These are phyloP conservation scores for Urochloa ruziziensis DNA, from an alignment of 176 grass and related monocot genomes.

Conservation along the genomic window DNA sequence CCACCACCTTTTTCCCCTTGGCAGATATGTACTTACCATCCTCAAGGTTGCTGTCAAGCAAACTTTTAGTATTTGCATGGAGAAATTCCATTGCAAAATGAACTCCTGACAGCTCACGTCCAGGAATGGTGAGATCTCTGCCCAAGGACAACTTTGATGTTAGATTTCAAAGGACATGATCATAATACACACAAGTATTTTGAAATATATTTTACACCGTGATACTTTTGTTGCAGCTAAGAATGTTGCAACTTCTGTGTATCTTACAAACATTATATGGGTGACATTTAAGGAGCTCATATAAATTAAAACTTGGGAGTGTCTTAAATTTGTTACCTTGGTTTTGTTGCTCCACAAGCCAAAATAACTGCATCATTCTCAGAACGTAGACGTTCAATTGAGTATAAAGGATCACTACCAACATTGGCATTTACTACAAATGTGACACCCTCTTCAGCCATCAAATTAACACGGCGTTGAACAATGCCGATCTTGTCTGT, in stretches of 20 bases:
- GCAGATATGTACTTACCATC: slow-evolving; percentile 97
- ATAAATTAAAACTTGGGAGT: neutral
- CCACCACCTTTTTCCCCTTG: slow-evolving; percentile 94
- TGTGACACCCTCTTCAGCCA: slow-evolving; percentile 84
- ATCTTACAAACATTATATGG: neutral
- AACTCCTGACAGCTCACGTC: slow-evolving; percentile 74
- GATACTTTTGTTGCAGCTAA: neutral
- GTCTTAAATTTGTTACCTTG: slow-evolving; percentile 57
- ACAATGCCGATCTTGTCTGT: slow-evolving; percentile 80
- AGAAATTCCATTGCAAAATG: slow-evolving; percentile 99
- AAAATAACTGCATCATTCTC: slow-evolving; percentile 83
- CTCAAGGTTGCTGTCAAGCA: slow-evolving; percentile 93
- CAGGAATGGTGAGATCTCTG: slow-evolving; percentile 86
- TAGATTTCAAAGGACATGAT: slow-evolving; percentile 15
- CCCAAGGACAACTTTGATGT: slow-evolving; percentile 24
- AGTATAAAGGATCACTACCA: slow-evolving; percentile 70
- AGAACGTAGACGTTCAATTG: slow-evolving; percentile 60
- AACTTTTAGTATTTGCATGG: slow-evolving; percentile 93
- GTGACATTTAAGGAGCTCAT: neutral
- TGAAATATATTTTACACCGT: neutral
- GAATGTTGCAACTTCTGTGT: slow-evolving; percentile 1
- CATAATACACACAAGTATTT: neutral
- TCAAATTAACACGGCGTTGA: slow-evolving; percentile 93
- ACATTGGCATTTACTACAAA: slow-evolving; percentile 90
- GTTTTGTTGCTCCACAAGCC: slow-evolving; percentile 91